Conservation (phyloP, 177 flowering plant genomes). For the Vitis hybrid region DNA sequence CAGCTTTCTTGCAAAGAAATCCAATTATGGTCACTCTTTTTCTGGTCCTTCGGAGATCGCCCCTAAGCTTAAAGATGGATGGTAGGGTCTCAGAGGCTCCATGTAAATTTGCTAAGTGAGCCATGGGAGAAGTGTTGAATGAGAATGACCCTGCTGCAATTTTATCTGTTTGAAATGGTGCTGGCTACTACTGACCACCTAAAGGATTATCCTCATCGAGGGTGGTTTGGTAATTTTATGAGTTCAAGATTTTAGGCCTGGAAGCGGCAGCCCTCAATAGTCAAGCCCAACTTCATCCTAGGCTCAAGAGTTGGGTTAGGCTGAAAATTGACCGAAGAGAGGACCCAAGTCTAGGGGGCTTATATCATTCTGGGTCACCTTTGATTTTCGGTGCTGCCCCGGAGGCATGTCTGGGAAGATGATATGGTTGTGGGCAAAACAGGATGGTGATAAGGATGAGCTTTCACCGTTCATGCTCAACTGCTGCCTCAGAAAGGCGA, state of each 20-base stretch:
- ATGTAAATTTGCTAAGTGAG: constrained; percentile 47
- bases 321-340: neutral
- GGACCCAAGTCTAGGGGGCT: neutral
- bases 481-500: neutral
- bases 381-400: too few relatives aligned
- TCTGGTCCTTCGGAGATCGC: constrained; percentile 6
- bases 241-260: neutral
- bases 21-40: constrained; percentile 20
- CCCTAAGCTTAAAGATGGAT: constrained; percentile 30
- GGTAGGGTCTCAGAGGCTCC: constrained; percentile 39
- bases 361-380: too few relatives aligned
- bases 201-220: constrained; percentile 36
- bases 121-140: constrained; percentile 36
- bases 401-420: too few relatives aligned
- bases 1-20: constrained; percentile 29
- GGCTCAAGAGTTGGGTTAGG: neutral
- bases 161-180: constrained; percentile 13
- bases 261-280: neutral
- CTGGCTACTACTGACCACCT: constrained; percentile 34
- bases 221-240: constrained; percentile 32
- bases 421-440: neutral
- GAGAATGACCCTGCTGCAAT: constrained; percentile 3
- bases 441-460: neutral
- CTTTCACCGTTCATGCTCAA: neutral
- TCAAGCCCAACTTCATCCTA: neutral